Percentiles rank a stretch among this genome's conserved stretches.
phyloP scores from a whole-genome alignment of 805 yeast genomes.

The Wickerhamiella hasegawae region DNA sequence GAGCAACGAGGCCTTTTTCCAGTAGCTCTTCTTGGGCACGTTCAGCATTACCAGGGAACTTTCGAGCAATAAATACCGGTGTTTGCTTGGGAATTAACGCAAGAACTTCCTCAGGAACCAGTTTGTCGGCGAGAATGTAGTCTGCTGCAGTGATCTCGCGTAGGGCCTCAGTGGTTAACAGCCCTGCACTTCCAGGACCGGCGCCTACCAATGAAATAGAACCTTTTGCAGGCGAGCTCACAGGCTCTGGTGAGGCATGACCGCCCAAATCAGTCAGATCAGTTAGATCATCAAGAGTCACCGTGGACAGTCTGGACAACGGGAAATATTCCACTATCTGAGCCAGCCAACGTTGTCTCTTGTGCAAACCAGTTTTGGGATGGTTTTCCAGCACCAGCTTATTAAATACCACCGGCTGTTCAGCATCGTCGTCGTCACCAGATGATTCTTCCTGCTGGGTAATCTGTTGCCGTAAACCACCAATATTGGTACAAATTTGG shows the following conservation, averaged over 20 bases:
- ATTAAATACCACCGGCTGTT: slow-evolving; percentile 44
- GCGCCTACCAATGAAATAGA: slow-evolving; percentile 68
- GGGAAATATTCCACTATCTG: slow-evolving; percentile 90
- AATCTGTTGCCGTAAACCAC: slow-evolving; percentile 41
- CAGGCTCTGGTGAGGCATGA: slow-evolving; percentile 3
- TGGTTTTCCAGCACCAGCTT: slow-evolving; percentile 28
- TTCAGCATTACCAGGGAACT: slow-evolving; percentile 95
- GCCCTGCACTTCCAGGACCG: slow-evolving; percentile 80
- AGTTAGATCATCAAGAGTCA: slow-evolving; percentile 44
- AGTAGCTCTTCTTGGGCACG: slow-evolving; percentile 77
- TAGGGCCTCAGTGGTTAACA: slow-evolving; percentile 73
- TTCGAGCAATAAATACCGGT: slow-evolving; percentile 70
- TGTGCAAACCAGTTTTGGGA: slow-evolving; percentile 20
- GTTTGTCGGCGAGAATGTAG: slow-evolving; percentile 71
- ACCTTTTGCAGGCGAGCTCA: slow-evolving; percentile 1
- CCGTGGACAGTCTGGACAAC: slow-evolving; percentile 38
- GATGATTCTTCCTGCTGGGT: slow-evolving; percentile 16
- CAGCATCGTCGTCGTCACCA: slow-evolving; percentile 42
- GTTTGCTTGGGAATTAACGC: slow-evolving; percentile 67
- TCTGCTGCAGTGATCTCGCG: slow-evolving; percentile 72
- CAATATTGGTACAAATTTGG: slow-evolving; percentile 50
- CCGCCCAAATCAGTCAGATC: slow-evolving; percentile 23
- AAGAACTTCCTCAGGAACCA: slow-evolving; percentile 78
- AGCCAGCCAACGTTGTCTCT: slow-evolving; percentile 64
- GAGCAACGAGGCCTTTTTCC: slow-evolving; percentile 49